Percentiles rank a stretch among this genome's conserved stretches.
phyloP scores from a whole-genome alignment of 2,329 filamentous ascomycete genomes.

The Sporothrix pseudoabietina region DNA sequence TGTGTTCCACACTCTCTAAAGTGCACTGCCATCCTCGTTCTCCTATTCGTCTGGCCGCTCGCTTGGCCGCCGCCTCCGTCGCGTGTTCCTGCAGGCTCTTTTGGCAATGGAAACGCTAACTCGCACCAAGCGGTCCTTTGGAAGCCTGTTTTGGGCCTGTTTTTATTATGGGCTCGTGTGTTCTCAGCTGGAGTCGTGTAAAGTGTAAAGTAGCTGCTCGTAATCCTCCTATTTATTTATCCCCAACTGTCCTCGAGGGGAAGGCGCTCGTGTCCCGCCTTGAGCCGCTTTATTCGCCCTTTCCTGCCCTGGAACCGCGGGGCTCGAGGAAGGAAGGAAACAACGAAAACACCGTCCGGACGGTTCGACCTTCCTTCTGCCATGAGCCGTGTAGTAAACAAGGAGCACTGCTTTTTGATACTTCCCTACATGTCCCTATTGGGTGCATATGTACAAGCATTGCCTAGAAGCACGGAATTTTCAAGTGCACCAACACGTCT shows the following conservation, averaged over 20 bases:
- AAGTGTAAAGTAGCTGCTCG: neutral
- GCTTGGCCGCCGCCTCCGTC: neutral
- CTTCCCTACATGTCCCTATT: neutral
- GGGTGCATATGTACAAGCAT: neutral
- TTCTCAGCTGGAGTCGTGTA: conserved; percentile 18
- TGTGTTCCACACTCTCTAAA: conserved; percentile 17
- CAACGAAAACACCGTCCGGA: neutral
- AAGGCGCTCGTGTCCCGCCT: neutral
- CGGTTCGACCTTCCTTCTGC: neutral
- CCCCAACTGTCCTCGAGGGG: too few species aligned
- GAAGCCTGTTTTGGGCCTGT: conserved; percentile 16
- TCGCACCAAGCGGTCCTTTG: neutral
- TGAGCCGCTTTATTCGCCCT: conserved; percentile 1
- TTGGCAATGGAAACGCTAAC: conserved; percentile 23
- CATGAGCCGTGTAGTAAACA: neutral
- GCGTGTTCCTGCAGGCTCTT: conserved; percentile 30
- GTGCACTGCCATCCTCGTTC: conserved; percentile 1
- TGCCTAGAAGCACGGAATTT: neutral
- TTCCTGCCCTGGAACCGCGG: conserved; percentile 6
- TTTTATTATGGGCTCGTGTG: conserved; percentile 3
- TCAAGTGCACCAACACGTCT: conserved; percentile 12
- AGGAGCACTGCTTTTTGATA: neutral
- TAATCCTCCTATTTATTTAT: neutral
- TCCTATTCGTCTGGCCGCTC: conserved; percentile 5
- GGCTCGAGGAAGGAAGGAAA: conserved; percentile 12